Evolutionary conservation across 495 filamentous ascomycete species (phyloP).

Genomic region (Penicillium atrosanguineum): DNA sequence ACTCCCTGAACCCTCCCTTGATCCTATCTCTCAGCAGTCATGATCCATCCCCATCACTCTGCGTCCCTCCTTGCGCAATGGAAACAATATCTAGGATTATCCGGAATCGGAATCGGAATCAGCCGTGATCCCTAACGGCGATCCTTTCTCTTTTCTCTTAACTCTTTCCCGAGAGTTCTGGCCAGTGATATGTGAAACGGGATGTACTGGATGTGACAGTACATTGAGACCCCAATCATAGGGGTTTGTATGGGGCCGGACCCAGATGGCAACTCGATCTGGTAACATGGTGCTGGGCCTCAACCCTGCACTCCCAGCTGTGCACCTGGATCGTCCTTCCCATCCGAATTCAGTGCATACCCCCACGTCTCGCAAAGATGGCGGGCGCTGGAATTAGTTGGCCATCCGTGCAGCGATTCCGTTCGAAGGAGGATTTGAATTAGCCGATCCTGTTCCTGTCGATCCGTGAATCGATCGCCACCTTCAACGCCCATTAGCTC

Average conservation of each 20-base stretch:
- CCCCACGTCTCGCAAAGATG: constrained; percentile 26
- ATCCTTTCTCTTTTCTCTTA: neutral
- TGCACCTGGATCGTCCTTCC: too few relatives aligned
- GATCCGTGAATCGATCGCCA: constrained; percentile 26
- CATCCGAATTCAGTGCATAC: constrained; percentile 9
- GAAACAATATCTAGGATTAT: neutral
- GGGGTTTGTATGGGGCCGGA: neutral
- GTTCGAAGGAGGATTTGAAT: constrained; percentile 21
- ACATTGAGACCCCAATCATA: neutral
- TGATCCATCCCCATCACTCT: neutral
- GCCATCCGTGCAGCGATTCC: constrained; percentile 23
- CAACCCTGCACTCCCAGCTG: too few relatives aligned
- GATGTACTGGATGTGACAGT: neutral
- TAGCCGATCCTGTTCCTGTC: constrained; percentile 21
- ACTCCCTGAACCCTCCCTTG: too few relatives aligned
- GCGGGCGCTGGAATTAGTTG: constrained; percentile 24
- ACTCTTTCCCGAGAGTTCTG: neutral
- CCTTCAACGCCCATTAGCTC: constrained; percentile 6
- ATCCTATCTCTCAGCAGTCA: too few relatives aligned
- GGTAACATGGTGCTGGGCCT: too few relatives aligned
- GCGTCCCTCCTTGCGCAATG: neutral
- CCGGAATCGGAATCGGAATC: too few relatives aligned
- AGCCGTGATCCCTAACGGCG: neutral
- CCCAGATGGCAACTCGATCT: neutral
- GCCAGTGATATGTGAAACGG: too few relatives aligned